phyloP scores from a whole-genome alignment of 805 yeast genomes.

The Tetrapisispora fleetii region DNA sequence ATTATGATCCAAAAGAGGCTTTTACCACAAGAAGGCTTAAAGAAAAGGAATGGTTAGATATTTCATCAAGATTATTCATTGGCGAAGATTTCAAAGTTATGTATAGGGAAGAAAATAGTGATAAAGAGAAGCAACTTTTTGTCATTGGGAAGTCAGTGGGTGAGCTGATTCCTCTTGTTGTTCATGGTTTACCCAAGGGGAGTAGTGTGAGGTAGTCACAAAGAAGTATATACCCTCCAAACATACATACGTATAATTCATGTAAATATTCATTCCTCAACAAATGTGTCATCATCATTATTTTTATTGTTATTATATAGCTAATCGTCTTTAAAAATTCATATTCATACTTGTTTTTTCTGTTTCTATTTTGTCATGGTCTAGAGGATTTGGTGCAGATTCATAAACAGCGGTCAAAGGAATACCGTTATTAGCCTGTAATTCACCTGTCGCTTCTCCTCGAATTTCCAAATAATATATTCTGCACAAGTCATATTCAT shows the following conservation, averaged over 20 bases:
- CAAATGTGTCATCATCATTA: background rate
- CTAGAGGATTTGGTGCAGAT: constrained; percentile 86
- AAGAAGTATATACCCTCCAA: background rate
- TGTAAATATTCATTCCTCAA: background rate
- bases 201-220: constrained; percentile 8
- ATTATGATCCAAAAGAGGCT: background rate
- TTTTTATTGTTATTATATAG: too few relatives aligned
- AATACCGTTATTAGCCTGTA: constrained; percentile 9
- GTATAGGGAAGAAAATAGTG: constrained; percentile 9
- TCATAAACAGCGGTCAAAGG: constrained; percentile 78
- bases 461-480: constrained; percentile 68
- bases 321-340: background rate
- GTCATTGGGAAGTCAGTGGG: constrained; percentile 2
- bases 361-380: constrained; percentile 45
- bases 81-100: constrained; percentile 7
- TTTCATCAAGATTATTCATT: constrained; percentile 11
- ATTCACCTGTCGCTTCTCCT: constrained; percentile 45
- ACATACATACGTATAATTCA: background rate
- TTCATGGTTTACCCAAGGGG: constrained; percentile 11
- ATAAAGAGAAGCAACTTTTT: constrained; percentile 6
- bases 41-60: constrained; percentile 15
- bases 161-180: constrained; percentile 8
- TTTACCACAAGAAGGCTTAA: constrained; percentile 12
- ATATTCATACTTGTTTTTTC: constrained; percentile 5
- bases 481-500: constrained; percentile 47